Evolutionary conservation across 805 yeast species (phyloP), one percentile per base, ranked within the genome.

Genomic region (Metschnikowia shivogae): DNA sequence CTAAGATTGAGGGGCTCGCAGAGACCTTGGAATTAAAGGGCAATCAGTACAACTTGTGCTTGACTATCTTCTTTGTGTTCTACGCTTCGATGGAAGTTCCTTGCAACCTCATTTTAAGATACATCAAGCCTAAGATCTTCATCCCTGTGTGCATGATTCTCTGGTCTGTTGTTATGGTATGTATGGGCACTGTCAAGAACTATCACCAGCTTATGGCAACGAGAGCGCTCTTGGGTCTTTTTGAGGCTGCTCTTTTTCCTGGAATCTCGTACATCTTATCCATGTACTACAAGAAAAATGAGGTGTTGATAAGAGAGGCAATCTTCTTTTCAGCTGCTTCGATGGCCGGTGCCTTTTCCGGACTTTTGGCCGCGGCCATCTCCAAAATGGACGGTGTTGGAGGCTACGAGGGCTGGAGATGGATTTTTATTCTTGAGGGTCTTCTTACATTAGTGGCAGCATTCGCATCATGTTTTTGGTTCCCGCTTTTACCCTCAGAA

Each of bases 331-430:
- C 84, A 29, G 80, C 84, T 38, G 82, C 90, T 4, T 78, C 84
- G 51, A 70, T 86, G 44, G 87, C 90, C 2, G 90, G 93, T 60
- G 89, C 86, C 20, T 84, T 86, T 53, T 84, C 84, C 11, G 89
- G 89, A 46, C 80, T 86, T 26, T 73, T 85, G 53, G 89, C 90
- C 6, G 81, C 76, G 54, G 79, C 78, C 49, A 77, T 83, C 49
- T 64, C 78, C 53, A 80, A 79, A 33, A 68, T 84, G 54, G 72
- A 79, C 50, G 72, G 72, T 5, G 48, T 40, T 13, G 53, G 53
- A 5, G 54, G 54, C 39, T 48, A 48, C 42, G 54, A 43, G 20
- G 53, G 51, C 17, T 52, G 56, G 56, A 40, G 53, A 26, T 52
- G 56, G 56, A 50, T 52, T 12, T 52, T 52, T 28, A 52, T 52